These are phyloP conservation scores for Trichoderma oligosporum DNA, from an alignment of 2,329 filamentous ascomycete species.

Conservation along the genomic window DNA sequence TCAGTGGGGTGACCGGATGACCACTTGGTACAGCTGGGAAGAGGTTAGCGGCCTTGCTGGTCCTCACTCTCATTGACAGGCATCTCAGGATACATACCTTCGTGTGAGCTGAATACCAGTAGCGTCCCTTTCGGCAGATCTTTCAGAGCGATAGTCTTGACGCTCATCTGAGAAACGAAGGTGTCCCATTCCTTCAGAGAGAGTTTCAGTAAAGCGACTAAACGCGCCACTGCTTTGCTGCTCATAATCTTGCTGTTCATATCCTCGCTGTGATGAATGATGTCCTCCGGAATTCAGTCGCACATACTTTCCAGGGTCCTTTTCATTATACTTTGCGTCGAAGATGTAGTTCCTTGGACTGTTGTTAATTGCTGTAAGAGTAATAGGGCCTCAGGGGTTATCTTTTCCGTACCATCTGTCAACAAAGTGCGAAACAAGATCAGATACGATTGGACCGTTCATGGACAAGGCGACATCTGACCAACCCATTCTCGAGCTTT, in stretches of 20 bases:
- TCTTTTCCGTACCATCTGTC: constrained; percentile 63
- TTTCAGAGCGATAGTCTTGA: not conserved
- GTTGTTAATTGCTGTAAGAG: not conserved
- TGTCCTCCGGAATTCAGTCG: constrained; percentile 35
- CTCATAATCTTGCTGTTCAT: not conserved
- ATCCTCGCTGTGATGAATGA: constrained; percentile 13
- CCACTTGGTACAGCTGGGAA: constrained; percentile 46
- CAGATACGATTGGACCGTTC: constrained; percentile 69
- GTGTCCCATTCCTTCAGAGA: constrained; percentile 13
- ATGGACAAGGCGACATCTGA: constrained; percentile 79
- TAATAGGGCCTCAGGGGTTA: not conserved
- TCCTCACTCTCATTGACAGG: too few relatives aligned
- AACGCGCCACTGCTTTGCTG: constrained; percentile 1
- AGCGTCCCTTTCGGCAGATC: constrained; percentile 23
- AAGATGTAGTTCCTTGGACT: constrained; percentile 72
- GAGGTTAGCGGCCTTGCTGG: not conserved
- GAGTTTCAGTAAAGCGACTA: not conserved
- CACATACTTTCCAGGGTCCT: constrained; percentile 50
- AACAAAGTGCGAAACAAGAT: constrained; percentile 72
- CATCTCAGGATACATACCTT: constrained; percentile 36
- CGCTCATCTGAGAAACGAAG: not conserved
- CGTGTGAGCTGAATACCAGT: constrained; percentile 49
- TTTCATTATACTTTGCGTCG: constrained; percentile 67
- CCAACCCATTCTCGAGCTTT: constrained; percentile 87
- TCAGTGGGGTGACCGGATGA: constrained; percentile 50